Evolutionary conservation across 805 yeast species (phyloP).

Genomic region (Nakazawaea laoshanensis): DNA sequence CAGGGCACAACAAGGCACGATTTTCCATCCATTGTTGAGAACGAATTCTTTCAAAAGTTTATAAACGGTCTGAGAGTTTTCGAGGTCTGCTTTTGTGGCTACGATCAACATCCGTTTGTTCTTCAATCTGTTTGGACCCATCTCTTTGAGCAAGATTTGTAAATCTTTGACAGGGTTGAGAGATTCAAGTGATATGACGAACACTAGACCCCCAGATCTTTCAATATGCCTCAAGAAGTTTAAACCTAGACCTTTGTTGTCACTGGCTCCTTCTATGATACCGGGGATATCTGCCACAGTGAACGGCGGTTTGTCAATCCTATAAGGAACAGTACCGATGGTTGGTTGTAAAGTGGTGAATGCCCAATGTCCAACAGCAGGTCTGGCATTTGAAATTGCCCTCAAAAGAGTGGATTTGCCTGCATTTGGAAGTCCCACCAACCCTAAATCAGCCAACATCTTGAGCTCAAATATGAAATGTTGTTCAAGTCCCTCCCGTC

Average conservation of each 20-base stretch:
- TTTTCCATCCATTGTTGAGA: constrained; percentile 45
- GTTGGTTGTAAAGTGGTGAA: constrained; percentile 92
- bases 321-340: constrained; percentile 73
- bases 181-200: constrained; percentile 73
- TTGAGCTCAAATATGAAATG: constrained; percentile 77
- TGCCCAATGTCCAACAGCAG: constrained; percentile 94
- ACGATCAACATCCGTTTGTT: constrained; percentile 64
- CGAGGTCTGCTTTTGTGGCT: constrained; percentile 91
- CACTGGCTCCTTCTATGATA: constrained; percentile 78
- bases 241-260: constrained; percentile 86
- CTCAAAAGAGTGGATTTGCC: constrained; percentile 87
- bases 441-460: constrained; percentile 84
- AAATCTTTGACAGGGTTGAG: constrained; percentile 62
- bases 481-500: constrained; percentile 61
- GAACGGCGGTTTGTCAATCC: constrained; percentile 60
- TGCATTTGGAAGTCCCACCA: constrained; percentile 94
- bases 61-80: constrained; percentile 42
- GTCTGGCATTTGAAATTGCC: constrained; percentile 83
- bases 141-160: constrained; percentile 52
- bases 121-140: constrained; percentile 56
- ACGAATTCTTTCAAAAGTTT: constrained; percentile 34
- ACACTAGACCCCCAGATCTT: constrained; percentile 81
- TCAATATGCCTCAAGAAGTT: constrained; percentile 91
- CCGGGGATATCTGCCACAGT: constrained; percentile 99
- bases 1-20: constrained; percentile 80